Conservation (phyloP, 306 rosid species). For the Herpetospermum pedunculosum region DNA sequence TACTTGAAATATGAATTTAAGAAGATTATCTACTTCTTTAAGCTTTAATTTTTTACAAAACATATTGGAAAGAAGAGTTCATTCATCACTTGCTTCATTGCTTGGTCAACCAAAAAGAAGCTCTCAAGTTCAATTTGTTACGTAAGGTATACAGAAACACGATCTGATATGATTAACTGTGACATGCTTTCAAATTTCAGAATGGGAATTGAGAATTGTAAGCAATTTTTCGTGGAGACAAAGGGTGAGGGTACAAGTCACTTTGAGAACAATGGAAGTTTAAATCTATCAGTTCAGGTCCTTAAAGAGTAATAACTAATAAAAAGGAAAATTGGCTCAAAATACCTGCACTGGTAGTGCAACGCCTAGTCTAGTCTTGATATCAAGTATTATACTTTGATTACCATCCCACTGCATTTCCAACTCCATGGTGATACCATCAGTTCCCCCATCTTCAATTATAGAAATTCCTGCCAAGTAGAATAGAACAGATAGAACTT, state of each 20-base stretch:
- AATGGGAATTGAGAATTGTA: neutral
- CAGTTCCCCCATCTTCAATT: conserved; percentile 55
- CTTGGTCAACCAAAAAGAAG: neutral
- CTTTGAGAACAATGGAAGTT: neutral
- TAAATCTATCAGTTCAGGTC: neutral
- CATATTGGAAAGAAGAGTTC: neutral
- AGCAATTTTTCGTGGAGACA: neutral
- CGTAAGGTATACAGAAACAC: neutral
- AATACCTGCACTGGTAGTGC: conserved; percentile 85
- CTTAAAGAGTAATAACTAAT: neutral
- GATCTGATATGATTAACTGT: neutral
- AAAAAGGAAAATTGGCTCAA: neutral
- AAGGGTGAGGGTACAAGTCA: neutral
- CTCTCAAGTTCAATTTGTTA: neutral
- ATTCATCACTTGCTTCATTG: neutral
- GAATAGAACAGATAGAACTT: conserved; percentile 5
- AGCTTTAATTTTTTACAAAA: neutral
- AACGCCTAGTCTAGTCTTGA: conserved; percentile 76
- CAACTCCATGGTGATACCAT: conserved; percentile 74
- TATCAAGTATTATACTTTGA: conserved; percentile 76
- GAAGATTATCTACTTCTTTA: neutral
- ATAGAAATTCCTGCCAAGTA: conserved; percentile 51
- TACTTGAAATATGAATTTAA: neutral
- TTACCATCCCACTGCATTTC: conserved; percentile 99
- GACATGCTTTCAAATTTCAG: neutral